Base-by-base conservation (phyloP, 179 eudicot species). In the Corrigiola litoralis region DNA sequence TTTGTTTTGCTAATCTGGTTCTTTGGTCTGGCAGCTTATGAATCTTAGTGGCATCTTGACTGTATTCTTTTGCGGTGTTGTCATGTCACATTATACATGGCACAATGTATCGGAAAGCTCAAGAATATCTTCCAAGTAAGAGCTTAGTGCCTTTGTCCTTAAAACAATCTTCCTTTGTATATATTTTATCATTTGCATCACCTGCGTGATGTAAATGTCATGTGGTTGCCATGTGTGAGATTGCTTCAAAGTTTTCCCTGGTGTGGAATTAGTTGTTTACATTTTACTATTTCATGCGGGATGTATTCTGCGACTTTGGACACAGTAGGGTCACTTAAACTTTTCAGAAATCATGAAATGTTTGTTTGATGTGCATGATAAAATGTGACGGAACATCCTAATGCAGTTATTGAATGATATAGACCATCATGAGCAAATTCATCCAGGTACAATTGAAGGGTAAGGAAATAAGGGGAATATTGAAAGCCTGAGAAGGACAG, bases 51-150 rank as follows among this genome's bases (percentile, higher is more conserved):
- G 88, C 66, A 87, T 87, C 65, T 76, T 87, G 76, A 87, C 94
- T 23, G 85, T 87, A 14, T 87, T 87, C 83, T 87, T 87, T 46
- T 81, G 86, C 65, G 94, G 94, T 60, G 79, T 87, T 82, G 87
- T 85, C 58, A 87, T 87, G 94, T 87, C 94, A 17, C 94, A 87
- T 65, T 87, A 87, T 67, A 87, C 94, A 67, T 87, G 94, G 94
- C 94, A 87, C 64, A 87, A 87, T 47, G 85, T 87, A 24, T 77
- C 90, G 1, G 86, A 87, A 68, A 87, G 83, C 77, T 87, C 94
- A 44, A 78, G 94, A 69, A 68, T 80, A 57, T 79, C 94, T 17
- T 72, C 95, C 70, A 85, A 85, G 95, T 88, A 68, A 79, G 90
- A 69, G 20, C 48, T 36, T 50, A 2, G 16, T 18, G 24, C n/a